phyloP scores from a whole-genome alignment of 2,329 filamentous ascomycete genomes.

The Didymella segeticola region DNA sequence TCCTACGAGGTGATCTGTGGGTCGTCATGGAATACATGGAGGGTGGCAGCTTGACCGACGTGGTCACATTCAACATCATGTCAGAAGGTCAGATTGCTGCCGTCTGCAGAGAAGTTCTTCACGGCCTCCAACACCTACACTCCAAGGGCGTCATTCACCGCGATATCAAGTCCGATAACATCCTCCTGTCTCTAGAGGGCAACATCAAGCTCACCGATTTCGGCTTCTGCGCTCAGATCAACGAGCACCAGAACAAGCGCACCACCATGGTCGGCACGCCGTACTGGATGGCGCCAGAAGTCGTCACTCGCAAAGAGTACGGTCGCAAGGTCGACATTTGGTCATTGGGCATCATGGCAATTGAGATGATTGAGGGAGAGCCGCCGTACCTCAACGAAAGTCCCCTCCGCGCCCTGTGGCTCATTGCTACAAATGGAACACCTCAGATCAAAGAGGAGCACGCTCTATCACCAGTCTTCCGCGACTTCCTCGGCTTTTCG shows the following conservation, averaged over 20 bases:
- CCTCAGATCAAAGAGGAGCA: slow-evolving; percentile 94
- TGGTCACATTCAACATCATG: slow-evolving; percentile 99
- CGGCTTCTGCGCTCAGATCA: slow-evolving; percentile 98
- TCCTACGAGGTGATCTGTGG: slow-evolving; percentile 91
- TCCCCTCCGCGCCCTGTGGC: slow-evolving; percentile 87
- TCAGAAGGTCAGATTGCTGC: slow-evolving; percentile 96
- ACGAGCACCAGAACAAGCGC: slow-evolving; percentile 94
- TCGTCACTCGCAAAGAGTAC: slow-evolving; percentile 96
- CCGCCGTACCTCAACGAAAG: slow-evolving; percentile 96
- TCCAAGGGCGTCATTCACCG: slow-evolving; percentile 98
- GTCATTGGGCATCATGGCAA: slow-evolving; percentile 98
- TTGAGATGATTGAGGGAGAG: slow-evolving; percentile 99
- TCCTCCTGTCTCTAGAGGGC: slow-evolving; percentile 88
- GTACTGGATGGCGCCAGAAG: slow-evolving; percentile 99
- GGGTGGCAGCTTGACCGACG: slow-evolving; percentile 94
- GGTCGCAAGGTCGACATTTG: slow-evolving; percentile 98
- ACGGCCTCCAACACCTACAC: slow-evolving; percentile 91
- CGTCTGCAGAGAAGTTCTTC: slow-evolving; percentile 90
- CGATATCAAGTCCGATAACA: slow-evolving; percentile 99
- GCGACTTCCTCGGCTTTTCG: slow-evolving; percentile 90
- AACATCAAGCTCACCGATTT: slow-evolving; percentile 99
- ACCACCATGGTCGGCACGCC: slow-evolving; percentile 99
- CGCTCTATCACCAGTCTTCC: slow-evolving; percentile 79
- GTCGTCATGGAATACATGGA: slow-evolving; percentile 99
- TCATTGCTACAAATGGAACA: slow-evolving; percentile 97